Evolutionary conservation across 1,139 yeast species (phyloP), one percentile per base, ranked within the genome.

Genomic region (Suhomyces taliae): DNA sequence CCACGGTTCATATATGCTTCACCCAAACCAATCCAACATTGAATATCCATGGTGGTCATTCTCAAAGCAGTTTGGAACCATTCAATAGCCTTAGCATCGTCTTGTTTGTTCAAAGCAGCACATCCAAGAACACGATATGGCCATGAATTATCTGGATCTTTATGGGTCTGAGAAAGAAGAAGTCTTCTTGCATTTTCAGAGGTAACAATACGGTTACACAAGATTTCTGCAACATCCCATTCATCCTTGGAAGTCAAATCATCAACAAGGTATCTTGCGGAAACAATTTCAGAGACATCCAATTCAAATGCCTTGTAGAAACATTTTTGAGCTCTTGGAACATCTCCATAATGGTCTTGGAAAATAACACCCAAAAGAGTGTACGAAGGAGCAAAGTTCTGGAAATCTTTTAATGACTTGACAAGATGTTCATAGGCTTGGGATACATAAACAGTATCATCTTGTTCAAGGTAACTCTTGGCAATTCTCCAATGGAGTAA

Each of bases 21-120:
- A 19, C 99, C 99, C 35, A 93, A 72, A 0, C 97, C 97, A 27
- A 87, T 75, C 98, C 98, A 91, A 10, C 96, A 85, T 55, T 87
- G 85, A 8, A 79, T 65, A 65, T 93, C 97, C 48, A 64, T 59
- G 0, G 87, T 72, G 35, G 83, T 72, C 54, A 87, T 70, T 52
- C 98, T 76, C 46, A 95, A 71, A 0, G 97, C 91, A 29, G 83
- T 80, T 65, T 93, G 99, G 60, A 90, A 90, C 81, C 88, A 84
- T 62, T 88, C 93, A 39, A 91, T 85, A 0, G 99, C 96, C 48
- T 83, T 83, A 2, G 83, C 83, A 55, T 83, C 90, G 55, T 87
- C 85, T 53, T 85, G 89, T 27, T 69, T 72, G 59, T 90, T 91
- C 53, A 93, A 70, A 7, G 86, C 78, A 2, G 88, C 81, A 54